Evolutionary conservation across 2,329 filamentous ascomycete species (phyloP), one percentile per base, ranked within the genome.

Genomic region (Fusarium nanum): DNA sequence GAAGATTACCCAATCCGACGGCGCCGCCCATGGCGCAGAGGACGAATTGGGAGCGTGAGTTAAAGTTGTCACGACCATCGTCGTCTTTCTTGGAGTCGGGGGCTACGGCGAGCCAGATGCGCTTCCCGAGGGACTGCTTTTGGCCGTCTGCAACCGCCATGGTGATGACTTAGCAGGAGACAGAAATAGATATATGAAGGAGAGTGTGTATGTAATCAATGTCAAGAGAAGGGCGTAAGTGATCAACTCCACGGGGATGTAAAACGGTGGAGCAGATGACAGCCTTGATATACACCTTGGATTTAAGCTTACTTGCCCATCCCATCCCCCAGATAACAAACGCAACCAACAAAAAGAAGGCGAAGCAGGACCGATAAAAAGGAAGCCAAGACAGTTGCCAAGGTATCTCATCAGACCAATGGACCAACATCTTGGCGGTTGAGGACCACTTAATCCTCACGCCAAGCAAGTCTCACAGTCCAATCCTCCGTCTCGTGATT

Each of bases 1-100:
- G 79, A n/a, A 88, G 76, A 54, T 88, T 87, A 13, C 85, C 86
- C 55, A 86, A 81, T 23, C 86, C 86, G 6, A 85, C 83, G 40
- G 83, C 85, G 30, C 85, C 85, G 13, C 86, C 84, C 84, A 77
- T 77, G 1, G 75, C 75, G 12, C 68, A 70, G 23, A 77, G 73
- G 3, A 77, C 73, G 41, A 77, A 77, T 16, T 72, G 58, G 5
- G 73, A 57, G 22, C 75, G 75, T 3, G 72, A 75, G 28, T 71
- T 67, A 40, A 73, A 76, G 49, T 75, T 68, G 20, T 76, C 75
- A 23, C 75, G 75, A 1, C 75, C 75, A 28, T 76, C 75, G 0
- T 72, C 64, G 0, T 74, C 75, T 40, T 72, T 77, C 22, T 67
- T 56, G 0, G 73, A 71, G 53, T 73, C 72, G 32, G 75, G 73